phyloP scores from a whole-genome alignment of 169 alveolate genomes.

The Plasmodium ovale region DNA sequence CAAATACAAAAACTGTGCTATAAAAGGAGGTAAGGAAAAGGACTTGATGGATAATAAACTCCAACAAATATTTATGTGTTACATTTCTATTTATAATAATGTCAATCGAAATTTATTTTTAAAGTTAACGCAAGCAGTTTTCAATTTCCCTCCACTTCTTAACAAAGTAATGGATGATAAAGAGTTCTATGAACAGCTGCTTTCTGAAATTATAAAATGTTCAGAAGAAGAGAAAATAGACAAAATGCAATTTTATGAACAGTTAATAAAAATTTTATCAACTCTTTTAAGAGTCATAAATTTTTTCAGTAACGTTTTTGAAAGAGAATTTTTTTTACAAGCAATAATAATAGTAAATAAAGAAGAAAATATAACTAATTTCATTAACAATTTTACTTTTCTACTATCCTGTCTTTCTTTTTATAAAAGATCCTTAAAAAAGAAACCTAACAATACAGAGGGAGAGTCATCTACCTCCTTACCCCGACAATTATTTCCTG shows the following conservation, averaged over 20 bases:
- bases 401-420: slow-evolving; percentile 68
- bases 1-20: not conserved
- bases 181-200: slow-evolving; percentile 39
- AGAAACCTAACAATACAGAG: not conserved
- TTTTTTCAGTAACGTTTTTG: slow-evolving; percentile 26
- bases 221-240: slow-evolving; percentile 16
- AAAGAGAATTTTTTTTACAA: slow-evolving; percentile 55
- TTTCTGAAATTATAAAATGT: slow-evolving; percentile 39
- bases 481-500: not conserved
- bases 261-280: slow-evolving; percentile 43
- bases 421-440: slow-evolving; percentile 57
- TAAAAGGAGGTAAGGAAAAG: not conserved
- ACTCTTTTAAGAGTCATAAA: slow-evolving; percentile 13
- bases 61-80: slow-evolving; percentile 70
- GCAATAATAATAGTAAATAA: slow-evolving; percentile 13
- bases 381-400: slow-evolving; percentile 54
- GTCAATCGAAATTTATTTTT: slow-evolving; percentile 40
- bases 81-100: slow-evolving; percentile 45
- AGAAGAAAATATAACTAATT: slow-evolving; percentile 43
- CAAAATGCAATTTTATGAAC: slow-evolving; percentile 36
- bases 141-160: slow-evolving; percentile 19
- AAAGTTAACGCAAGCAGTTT: slow-evolving; percentile 36
- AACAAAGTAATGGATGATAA: slow-evolving; percentile 27
- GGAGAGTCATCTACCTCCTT: not conserved
- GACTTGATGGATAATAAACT: slow-evolving; percentile 1